Evolutionary conservation across 257 asterid genomes (phyloP).

Genomic region (Petunia secreta): DNA sequence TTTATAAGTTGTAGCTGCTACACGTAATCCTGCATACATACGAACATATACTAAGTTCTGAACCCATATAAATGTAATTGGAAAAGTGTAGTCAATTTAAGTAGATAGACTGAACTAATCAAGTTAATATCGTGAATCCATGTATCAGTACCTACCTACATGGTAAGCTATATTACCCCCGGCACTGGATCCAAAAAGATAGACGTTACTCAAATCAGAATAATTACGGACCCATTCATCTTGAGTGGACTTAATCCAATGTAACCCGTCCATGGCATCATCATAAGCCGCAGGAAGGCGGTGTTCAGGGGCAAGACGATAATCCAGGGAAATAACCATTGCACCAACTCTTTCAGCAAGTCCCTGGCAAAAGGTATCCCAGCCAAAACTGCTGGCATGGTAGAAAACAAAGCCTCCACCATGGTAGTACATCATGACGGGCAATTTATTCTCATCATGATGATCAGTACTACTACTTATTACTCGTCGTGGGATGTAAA

Average conservation of each 20-base stretch:
- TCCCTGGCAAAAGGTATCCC: constrained; percentile 41
- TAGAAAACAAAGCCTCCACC: constrained; percentile 56
- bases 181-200: constrained; percentile 41
- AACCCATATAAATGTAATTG: not conserved
- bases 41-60: not conserved
- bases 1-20: constrained; percentile 1
- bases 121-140: not conserved
- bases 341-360: constrained; percentile 39
- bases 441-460: constrained; percentile 35
- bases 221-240: constrained; percentile 42
- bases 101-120: not conserved
- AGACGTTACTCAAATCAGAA: constrained; percentile 41
- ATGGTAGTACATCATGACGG: constrained; percentile 52
- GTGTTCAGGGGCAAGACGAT: constrained; percentile 54
- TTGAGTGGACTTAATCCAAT: constrained; percentile 35
- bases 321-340: constrained; percentile 50
- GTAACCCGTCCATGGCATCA: constrained; percentile 46
- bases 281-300: constrained; percentile 52
- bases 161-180: constrained; percentile 50
- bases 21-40: not conserved
- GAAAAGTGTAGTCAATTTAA: too few relatives aligned
- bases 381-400: constrained; percentile 37
- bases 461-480: not conserved
- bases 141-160: constrained; percentile 29
- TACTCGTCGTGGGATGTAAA: constrained; percentile 42